Conservation (phyloP, 768 basidiomycete species). For the Tylopilus sp. region DNA sequence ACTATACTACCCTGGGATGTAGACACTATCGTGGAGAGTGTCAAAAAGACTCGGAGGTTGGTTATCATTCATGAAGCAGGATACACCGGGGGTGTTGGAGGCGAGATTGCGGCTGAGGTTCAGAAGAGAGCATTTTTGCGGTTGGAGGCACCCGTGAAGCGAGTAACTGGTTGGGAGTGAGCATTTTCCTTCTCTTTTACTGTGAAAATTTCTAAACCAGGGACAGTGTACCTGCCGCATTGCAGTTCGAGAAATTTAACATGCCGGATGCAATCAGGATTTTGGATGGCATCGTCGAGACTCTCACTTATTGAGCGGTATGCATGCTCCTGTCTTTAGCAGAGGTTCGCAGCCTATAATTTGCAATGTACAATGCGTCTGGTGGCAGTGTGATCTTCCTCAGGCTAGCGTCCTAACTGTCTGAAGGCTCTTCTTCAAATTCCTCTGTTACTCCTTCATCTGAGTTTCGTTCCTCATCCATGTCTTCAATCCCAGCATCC, state of each 20-base stretch:
- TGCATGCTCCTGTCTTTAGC: background rate
- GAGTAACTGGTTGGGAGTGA: slow-evolving; percentile 94
- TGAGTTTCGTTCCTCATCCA: slow-evolving; percentile 43
- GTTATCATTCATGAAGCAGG: slow-evolving; percentile 93
- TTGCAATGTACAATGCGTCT: too few relatives aligned
- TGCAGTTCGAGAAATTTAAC: slow-evolving; percentile 90
- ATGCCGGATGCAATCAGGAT: slow-evolving; percentile 85
- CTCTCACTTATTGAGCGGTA: slow-evolving; percentile 57
- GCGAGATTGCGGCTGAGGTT: slow-evolving; percentile 88
- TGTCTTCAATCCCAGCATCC: slow-evolving; percentile 40
- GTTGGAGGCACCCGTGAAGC: slow-evolving; percentile 80
- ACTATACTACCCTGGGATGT: slow-evolving; percentile 90
- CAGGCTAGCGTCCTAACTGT: slow-evolving; percentile 3
- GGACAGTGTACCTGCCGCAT: slow-evolving; percentile 70
- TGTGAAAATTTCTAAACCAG: background rate
- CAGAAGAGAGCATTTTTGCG: slow-evolving; percentile 87
- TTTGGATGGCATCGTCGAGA: slow-evolving; percentile 80
- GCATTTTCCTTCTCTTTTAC: slow-evolving; percentile 33
- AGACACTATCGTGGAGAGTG: slow-evolving; percentile 75
- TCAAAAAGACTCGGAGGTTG: slow-evolving; percentile 77
- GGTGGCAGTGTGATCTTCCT: background rate
- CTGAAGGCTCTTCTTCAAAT: slow-evolving; percentile 45
- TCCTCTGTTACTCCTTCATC: slow-evolving; percentile 48
- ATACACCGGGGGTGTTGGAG: slow-evolving; percentile 82
- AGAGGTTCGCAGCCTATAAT: background rate